A percentile compares a stretch with the other conserved stretches of the same genome.
Conservation (phyloP, 176 grass and related monocot genomes). For the Musa troglodytarum region DNA sequence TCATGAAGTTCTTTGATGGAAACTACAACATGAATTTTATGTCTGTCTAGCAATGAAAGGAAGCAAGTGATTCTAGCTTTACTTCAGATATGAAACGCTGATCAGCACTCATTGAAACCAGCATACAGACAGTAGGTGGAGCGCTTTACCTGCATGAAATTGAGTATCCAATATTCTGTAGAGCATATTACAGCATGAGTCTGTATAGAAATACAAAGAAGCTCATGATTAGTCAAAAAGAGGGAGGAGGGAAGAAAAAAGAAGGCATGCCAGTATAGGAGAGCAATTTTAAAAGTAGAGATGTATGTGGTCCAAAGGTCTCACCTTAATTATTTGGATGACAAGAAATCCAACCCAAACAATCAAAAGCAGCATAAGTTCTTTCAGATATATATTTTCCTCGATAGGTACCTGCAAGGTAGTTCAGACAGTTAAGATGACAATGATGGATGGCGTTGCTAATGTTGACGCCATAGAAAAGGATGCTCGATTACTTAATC, state of each 20-base stretch:
- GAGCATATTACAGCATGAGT: constrained; percentile 15
- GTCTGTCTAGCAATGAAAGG: neutral
- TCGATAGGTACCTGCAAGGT: constrained; percentile 3
- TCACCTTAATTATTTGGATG: constrained; percentile 24
- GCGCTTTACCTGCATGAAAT: constrained; percentile 14
- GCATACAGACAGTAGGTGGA: neutral
- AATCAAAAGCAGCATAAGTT: constrained; percentile 12
- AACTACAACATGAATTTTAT: neutral
- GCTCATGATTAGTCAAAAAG: neutral
- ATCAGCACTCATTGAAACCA: neutral
- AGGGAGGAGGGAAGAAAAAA: neutral
- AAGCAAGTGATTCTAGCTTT: neutral
- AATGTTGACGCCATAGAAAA: neutral
- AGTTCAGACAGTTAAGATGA: neutral
- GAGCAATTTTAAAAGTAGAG: neutral
- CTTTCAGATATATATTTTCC: constrained; percentile 16
- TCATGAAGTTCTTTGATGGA: neutral
- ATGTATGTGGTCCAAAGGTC: neutral
- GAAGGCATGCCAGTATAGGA: neutral
- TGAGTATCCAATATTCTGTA: constrained; percentile 20
- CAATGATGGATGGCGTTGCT: neutral
- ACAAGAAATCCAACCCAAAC: constrained; percentile 21
- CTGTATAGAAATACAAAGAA: constrained; percentile 13
- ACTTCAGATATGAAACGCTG: neutral
- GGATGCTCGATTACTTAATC: neutral